A percentile compares a stretch with the other conserved stretches of the same genome.
phyloP scores from a whole-genome alignment of 78 protist species.

The Abeoforma whisleri region DNA sequence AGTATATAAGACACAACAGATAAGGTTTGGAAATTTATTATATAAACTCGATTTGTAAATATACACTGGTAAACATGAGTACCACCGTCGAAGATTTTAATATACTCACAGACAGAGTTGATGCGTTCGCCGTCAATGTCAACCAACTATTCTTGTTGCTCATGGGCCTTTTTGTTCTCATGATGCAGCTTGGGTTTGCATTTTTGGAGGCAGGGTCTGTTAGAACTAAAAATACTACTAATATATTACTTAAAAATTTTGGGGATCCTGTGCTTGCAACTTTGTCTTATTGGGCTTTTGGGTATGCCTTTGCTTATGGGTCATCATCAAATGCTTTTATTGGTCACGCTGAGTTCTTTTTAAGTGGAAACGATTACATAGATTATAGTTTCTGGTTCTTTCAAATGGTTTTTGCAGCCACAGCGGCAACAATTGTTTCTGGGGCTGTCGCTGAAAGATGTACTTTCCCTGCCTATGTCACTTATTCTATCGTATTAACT shows the following conservation, averaged over 20 bases:
- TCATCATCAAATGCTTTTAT: not conserved
- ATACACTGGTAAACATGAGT: too few relatives aligned
- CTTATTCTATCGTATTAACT: slow-evolving; percentile 43
- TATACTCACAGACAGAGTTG: too few relatives aligned
- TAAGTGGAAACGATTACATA: not conserved
- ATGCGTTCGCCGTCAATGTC: too few relatives aligned
- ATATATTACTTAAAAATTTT: slow-evolving; percentile 57
- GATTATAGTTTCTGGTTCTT: not conserved
- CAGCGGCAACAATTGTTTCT: slow-evolving; percentile 54
- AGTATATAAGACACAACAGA: too few relatives aligned
- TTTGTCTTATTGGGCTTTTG: slow-evolving; percentile 50
- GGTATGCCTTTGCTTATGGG: slow-evolving; percentile 59
- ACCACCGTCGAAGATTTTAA: too few relatives aligned
- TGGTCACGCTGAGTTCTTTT: not conserved
- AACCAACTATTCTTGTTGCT: slow-evolving; percentile 7
- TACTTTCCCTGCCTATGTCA: slow-evolving; percentile 32
- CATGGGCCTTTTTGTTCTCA: slow-evolving; percentile 42
- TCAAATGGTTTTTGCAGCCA: slow-evolving; percentile 50
- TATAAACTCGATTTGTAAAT: too few relatives aligned
- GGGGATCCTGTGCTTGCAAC: slow-evolving; percentile 55
- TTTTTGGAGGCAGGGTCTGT: slow-evolving; percentile 69
- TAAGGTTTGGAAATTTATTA: too few relatives aligned
- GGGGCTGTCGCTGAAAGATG: slow-evolving; percentile 59
- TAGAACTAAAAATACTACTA: slow-evolving; percentile 60
- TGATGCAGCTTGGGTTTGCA: slow-evolving; percentile 80